Conservation (phyloP, 2,329 filamentous ascomycete species). For the Arthroderma sp. region DNA sequence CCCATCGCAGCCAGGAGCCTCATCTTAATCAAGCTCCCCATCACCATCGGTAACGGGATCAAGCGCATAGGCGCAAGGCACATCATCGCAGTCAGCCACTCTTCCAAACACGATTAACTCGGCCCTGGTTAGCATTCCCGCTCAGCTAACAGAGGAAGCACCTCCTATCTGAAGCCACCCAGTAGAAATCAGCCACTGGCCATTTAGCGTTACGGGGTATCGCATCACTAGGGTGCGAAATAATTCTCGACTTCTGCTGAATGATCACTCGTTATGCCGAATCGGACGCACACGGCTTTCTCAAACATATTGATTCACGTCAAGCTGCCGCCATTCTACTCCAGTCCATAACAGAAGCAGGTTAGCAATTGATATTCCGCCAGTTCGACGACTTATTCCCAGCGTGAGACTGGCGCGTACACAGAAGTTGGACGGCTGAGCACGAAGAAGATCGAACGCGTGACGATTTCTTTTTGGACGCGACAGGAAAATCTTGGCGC, state of each 20-base stretch:
- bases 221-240: slow-evolving; percentile 61
- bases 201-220: slow-evolving; percentile 59
- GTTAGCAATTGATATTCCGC: slow-evolving; percentile 77
- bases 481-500: too few relatives aligned
- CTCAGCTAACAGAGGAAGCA: too few relatives aligned
- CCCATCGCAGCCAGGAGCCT: too few relatives aligned
- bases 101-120: too few relatives aligned
- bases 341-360: slow-evolving; percentile 66
- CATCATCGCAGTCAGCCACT: too few relatives aligned
- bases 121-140: too few relatives aligned
- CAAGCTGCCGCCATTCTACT: slow-evolving; percentile 60
- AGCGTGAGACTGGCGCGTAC: slow-evolving; percentile 51
- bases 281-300: slow-evolving; percentile 67
- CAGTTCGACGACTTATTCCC: slow-evolving; percentile 69
- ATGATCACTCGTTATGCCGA: slow-evolving; percentile 72
- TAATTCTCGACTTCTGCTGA: slow-evolving; percentile 67
- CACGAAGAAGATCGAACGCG: too few relatives aligned
- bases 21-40: too few relatives aligned
- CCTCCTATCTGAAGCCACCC: neutral
- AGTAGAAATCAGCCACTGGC: slow-evolving; percentile 40
- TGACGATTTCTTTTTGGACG: too few relatives aligned
- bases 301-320: slow-evolving; percentile 62
- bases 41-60: too few relatives aligned
- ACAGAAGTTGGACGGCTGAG: too few relatives aligned
- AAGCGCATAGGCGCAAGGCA: too few relatives aligned